Base-by-base conservation (phyloP, 139 green algal species). In the Zygnema circumcarinatum region DNA sequence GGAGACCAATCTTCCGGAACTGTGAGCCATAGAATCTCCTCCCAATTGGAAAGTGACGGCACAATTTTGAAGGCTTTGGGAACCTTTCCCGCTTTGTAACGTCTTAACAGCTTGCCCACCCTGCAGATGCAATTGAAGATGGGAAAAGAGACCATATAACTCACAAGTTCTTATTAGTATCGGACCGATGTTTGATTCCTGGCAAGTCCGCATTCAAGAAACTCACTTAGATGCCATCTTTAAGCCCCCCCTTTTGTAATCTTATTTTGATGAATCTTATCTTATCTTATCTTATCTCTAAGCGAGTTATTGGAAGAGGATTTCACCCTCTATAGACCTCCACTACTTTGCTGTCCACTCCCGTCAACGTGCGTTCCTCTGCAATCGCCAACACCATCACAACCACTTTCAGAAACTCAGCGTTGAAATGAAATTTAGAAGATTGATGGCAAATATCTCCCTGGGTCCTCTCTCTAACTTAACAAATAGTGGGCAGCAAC, bases 41-140 rank as follows among this genome's bases (percentile, higher is more conserved):
- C 96, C 97, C 97, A 99, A 88, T 98, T 98, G 38, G 90, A 87
- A 35, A 99, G 92, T 83, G 93, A 95, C 40, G 97, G 97, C 67
- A 99, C 96, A 83, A 99, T 96, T 88, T 99, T 99, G 93, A 99
- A 98, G n/a, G 97, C 97, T 91, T 99, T 98, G 79, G 96, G 96
- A 1, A 98, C 87, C 91, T 97, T 98, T 41, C 96, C 96, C 1
- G 92, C 67, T 0, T 90, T 96, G 93, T 96, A 98, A 35, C 83
- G 97, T 36, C 31, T 90, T 25, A 94, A 88, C 7, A 92, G 73
- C 39, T 87, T 90, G 29, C 91, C 89, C 33, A 94, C 89, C 20
- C 85, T 90, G 85, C 54, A 32, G 25, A 83, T 33, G 29, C 3
- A 52, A 67, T n/a, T 21, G 2, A 39, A 3, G n/a, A 38, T 0